phyloP scores from a whole-genome alignment of 1,284 basidiomycete species.

The Cryptococcus hybrid region DNA sequence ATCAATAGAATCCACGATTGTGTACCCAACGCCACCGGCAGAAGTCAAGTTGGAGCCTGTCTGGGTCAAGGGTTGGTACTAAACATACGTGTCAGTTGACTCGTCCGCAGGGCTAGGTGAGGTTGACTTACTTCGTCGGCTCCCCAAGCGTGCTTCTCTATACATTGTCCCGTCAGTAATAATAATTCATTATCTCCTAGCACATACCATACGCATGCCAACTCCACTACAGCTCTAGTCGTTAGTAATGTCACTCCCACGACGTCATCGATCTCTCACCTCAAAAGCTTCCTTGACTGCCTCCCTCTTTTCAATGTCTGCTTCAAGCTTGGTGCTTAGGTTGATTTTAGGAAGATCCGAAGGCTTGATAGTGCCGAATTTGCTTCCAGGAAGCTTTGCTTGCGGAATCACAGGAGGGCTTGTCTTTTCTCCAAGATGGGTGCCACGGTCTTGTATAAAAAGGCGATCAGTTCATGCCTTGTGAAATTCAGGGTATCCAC shows the following conservation, averaged over 20 bases:
- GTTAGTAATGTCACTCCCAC: background rate
- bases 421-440: slow-evolving; percentile 3
- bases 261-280: slow-evolving; percentile 52
- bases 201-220: slow-evolving; percentile 71
- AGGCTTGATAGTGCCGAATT: slow-evolving; percentile 12
- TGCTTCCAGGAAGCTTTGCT: slow-evolving; percentile 5
- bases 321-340: slow-evolving; percentile 31
- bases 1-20: slow-evolving; percentile 78
- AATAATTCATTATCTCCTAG: too few species aligned
- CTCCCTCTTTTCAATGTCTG: slow-evolving; percentile 63
- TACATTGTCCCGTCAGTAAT: background rate
- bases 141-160: slow-evolving; percentile 80
- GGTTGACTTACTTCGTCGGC: slow-evolving; percentile 61
- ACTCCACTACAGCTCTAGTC: slow-evolving; percentile 58
- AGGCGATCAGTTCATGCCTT: background rate
- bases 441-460: slow-evolving; percentile 4
- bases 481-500: background rate
- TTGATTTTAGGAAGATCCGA: slow-evolving; percentile 11
- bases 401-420: background rate
- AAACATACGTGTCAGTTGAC: background rate
- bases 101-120: background rate
- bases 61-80: slow-evolving; percentile 73
- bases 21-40: slow-evolving; percentile 80
- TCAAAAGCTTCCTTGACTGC: slow-evolving; percentile 74
- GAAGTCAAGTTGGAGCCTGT: slow-evolving; percentile 71